Evolutionary conservation across 2,329 filamentous ascomycete species (phyloP), one percentile per base, ranked within the genome.

Genomic region (Pleurostoma richardsiae): DNA sequence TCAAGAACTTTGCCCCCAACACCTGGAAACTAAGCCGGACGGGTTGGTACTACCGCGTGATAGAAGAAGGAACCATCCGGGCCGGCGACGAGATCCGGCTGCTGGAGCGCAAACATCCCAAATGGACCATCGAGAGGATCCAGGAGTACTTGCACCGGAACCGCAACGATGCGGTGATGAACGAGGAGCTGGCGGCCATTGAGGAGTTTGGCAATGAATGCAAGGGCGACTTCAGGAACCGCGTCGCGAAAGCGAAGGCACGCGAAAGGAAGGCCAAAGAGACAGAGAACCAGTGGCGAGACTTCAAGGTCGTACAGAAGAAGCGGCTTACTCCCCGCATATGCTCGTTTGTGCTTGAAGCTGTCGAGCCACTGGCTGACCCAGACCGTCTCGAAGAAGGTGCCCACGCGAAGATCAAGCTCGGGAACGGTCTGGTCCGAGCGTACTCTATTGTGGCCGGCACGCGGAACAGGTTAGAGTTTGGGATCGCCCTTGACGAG

Each of bases 11-110:
- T 61, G 78, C 82, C 4, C 75, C 75, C 1, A 67, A 71, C 26
- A 77, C 79, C 0, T 82, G 78, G 62, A 70, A 73, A 50, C 67
- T 67, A 2, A 77, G 77, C 48, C 73, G 82, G 1, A 85, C 81
- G 0, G 83, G 83, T 0, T 86, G 82, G 82, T 79, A 85, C 57
- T 85, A 85, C 53, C 74, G 82, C 3, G 76, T 86, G 1, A 57
- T 85, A 11, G 65, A 67, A 3, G 71, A 76, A 30, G 83, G 83
- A 0, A 64, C 57, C 1, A 72, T 86, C 39, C 60, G 68, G 19
- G 70, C 71, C 0, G 82, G 82, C 6, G 80, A 85, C 54, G 65
- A 71, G 54, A 76, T 86, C 50, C 62, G 60, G 4, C 65, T 86
- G 1, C 63, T 83, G 0, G 73, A 79, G 59, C 69, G 82, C 10